Evolutionary conservation across 176 grass and related monocot genomes (phyloP), one percentile per base, ranked within the genome.

Genomic region (Ensete ventricosum): DNA sequence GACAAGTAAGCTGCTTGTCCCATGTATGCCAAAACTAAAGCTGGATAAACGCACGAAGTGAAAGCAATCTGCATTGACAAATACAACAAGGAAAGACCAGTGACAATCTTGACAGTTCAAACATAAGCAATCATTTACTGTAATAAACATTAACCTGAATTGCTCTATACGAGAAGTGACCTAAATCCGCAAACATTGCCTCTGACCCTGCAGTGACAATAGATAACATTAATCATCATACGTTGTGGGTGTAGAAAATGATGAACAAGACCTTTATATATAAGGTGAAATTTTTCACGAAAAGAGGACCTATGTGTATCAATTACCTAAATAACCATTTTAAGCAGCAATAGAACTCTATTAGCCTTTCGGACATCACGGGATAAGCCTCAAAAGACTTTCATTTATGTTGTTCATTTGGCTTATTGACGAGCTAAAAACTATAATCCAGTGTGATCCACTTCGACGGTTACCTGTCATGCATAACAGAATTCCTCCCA

Each of bases 401-500:
- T 43, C 4, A 43, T 43, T 43, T 43, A 43, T 43, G 34, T 43
- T 43, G 34, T 43, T 43, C 34, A 43, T 43, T 5, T 43, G 34
- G 3, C 34, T 43, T 43, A 43, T 43, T 43, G 34, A 43, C 34
- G 3, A 43, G 34, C 0, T 43, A 43, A 5, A 43, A 43, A 43
- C 34, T 43, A 43, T 43, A 43, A 43, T 43, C 34, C 34, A 43
- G 4, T 43, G 34, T 43, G 34, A 43, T 43, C 34, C 34, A 43
- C 34, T 43, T 43, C 34, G 34, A 6, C 34, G 8, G 48, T 76
- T 80, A 99, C 95, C 95, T 84, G 95, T 99, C 81, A 99, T 91
- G 81, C 95, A 99, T 43, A 99, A 78, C 76, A 99, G 85, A 74
- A 99, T 94, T 80, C 95, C 95, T 52, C 95, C 95, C n/a, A 99